A percentile compares a stretch with the other conserved stretches of the same genome.
phyloP scores from a whole-genome alignment of 169 alveolate genomes.

The Cryptosporidium ubiquitum region DNA sequence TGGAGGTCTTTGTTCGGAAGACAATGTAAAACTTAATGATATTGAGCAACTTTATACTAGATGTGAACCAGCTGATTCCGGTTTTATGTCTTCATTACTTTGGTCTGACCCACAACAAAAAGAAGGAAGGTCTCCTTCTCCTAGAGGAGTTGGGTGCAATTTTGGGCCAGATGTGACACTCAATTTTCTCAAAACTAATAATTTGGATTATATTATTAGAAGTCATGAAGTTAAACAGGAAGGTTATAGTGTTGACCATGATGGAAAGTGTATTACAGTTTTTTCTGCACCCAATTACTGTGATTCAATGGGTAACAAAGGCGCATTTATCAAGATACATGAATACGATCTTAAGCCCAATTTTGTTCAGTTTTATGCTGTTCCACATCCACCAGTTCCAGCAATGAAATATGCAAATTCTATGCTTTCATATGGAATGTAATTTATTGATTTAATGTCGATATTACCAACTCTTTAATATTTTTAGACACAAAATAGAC shows the following conservation, averaged over 20 bases:
- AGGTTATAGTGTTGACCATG: conserved; percentile 98
- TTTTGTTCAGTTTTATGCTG: conserved; percentile 91
- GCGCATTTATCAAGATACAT: conserved; percentile 91
- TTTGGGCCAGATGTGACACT: conserved; percentile 98
- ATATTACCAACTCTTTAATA: no score
- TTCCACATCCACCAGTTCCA: conserved; percentile 93
- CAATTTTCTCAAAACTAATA: conserved; percentile 91
- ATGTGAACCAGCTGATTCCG: conserved; percentile 96
- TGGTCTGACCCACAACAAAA: conserved; percentile 98
- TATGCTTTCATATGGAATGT: conserved; percentile 79
- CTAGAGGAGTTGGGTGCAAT: conserved; percentile 96
- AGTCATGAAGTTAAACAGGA: conserved; percentile 98
- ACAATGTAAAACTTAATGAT: conserved; percentile 93
- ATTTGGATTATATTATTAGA: conserved; percentile 91
- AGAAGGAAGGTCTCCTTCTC: conserved; percentile 96
- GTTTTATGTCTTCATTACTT: conserved; percentile 94
- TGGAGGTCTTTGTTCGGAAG: conserved; percentile 96
- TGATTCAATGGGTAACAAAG: conserved; percentile 99
- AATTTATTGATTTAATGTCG: neutral
- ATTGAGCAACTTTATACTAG: conserved; percentile 92
- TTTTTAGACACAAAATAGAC: no score
- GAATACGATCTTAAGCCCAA: conserved; percentile 91
- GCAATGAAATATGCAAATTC: conserved; percentile 94
- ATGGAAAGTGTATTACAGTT: conserved; percentile 95
- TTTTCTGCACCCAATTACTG: conserved; percentile 99